Percentiles rank a stretch among this genome's conserved stretches.
phyloP scores from a whole-genome alignment of 345 rosid genomes.

The Luvunga scandens region DNA sequence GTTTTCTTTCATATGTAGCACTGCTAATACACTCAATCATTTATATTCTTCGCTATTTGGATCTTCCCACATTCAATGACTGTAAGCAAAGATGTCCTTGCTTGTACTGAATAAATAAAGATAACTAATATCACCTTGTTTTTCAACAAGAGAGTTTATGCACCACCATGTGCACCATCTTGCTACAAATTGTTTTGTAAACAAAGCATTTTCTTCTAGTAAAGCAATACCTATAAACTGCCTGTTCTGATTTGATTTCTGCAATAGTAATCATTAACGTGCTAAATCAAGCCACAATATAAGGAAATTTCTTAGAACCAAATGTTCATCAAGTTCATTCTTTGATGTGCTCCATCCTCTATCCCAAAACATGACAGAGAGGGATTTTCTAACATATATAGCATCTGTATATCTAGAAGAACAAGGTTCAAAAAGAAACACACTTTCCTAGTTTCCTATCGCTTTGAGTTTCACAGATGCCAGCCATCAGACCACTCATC shows the following conservation, averaged over 20 bases:
- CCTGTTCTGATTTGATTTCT: neutral
- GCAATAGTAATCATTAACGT: neutral
- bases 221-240: neutral
- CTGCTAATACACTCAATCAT: neutral
- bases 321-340: neutral
- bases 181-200: neutral
- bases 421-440: neutral
- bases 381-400: neutral
- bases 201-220: neutral
- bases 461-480: constrained; percentile 18
- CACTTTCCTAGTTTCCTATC: neutral
- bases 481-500: constrained; percentile 81
- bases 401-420: neutral
- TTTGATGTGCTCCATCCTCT: neutral
- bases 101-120: neutral
- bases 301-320: neutral
- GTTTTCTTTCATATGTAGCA: neutral
- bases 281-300: neutral
- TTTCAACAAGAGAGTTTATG: neutral
- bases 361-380: neutral
- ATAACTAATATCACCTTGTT: neutral
- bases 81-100: neutral
- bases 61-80: neutral
- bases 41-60: neutral
- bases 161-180: neutral